phyloP scores from a whole-genome alignment of 345 rosid species.

The Populus davidiana region DNA sequence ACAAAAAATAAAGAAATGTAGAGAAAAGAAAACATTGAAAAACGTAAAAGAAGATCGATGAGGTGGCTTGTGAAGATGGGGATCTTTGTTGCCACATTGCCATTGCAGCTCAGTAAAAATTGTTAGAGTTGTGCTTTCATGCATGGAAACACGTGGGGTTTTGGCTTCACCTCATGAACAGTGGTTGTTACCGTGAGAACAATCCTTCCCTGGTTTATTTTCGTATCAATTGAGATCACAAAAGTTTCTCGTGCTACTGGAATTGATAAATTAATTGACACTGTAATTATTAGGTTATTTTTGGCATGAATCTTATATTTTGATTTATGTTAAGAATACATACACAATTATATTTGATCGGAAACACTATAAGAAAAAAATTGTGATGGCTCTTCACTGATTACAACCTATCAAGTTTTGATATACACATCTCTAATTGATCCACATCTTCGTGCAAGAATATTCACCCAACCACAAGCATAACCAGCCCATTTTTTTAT shows the following conservation, averaged over 20 bases:
- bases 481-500: no score
- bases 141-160: background rate
- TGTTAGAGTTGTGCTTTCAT: background rate
- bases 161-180: background rate
- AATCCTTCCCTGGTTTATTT: background rate
- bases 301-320: no score
- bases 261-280: no score
- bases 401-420: no score
- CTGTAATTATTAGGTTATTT: no score
- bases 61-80: background rate
- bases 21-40: background rate
- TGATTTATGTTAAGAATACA: no score
- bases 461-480: no score
- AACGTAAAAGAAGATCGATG: background rate
- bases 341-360: no score
- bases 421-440: no score
- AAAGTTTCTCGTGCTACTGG: background rate
- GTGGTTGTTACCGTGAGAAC: background rate
- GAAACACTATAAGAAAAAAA: no score
- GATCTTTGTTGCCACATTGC: slow-evolving; percentile 12
- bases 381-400: no score
- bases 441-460: no score
- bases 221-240: background rate
- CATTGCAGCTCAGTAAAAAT: background rate
- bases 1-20: background rate